phyloP scores from a whole-genome alignment of 2,329 filamentous ascomycete genomes.

The Thermothelomyces thermophilus region DNA sequence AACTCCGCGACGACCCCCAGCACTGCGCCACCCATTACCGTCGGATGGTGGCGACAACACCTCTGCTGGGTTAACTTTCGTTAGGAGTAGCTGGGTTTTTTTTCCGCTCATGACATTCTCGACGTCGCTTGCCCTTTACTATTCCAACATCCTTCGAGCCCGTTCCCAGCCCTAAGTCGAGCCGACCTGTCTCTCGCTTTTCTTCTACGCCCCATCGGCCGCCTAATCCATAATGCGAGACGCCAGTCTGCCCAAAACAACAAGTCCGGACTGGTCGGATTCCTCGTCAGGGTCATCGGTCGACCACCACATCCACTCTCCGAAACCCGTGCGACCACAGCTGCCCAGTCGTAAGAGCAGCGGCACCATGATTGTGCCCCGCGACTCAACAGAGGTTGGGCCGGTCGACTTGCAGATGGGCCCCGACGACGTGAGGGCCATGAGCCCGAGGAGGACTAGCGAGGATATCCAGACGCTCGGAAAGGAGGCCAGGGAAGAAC shows the following conservation, averaged over 20 bases:
- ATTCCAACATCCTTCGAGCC: not conserved
- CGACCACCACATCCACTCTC: conserved; percentile 40
- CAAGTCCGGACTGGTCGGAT: conserved; percentile 29
- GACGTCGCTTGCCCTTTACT: conserved; percentile 5
- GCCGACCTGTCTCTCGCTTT: not conserved
- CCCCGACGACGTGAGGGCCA: conserved; percentile 81
- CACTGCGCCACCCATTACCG: conserved; percentile 11
- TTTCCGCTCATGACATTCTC: conserved; percentile 9
- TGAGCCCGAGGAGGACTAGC: conserved; percentile 87
- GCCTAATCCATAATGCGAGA: conserved; percentile 20
- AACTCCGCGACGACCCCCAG: conserved; percentile 1
- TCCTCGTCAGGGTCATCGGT: conserved; percentile 31
- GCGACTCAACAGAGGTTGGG: conserved; percentile 66
- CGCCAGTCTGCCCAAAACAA: conserved; percentile 12
- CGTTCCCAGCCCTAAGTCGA: conserved; percentile 4
- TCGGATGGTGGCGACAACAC: conserved; percentile 17
- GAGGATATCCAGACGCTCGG: conserved; percentile 86
- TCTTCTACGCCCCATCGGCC: not conserved
- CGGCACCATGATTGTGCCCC: conserved; percentile 74
- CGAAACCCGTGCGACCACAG: conserved; percentile 54
- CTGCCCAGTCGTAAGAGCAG: conserved; percentile 71
- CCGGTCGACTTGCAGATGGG: conserved; percentile 70
- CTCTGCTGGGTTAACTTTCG: conserved; percentile 11
- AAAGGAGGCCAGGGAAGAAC: conserved; percentile 66
- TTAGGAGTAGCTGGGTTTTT: conserved; percentile 9